Conservation (phyloP, 1,284 basidiomycete species). For the Fomes fomentarius region DNA sequence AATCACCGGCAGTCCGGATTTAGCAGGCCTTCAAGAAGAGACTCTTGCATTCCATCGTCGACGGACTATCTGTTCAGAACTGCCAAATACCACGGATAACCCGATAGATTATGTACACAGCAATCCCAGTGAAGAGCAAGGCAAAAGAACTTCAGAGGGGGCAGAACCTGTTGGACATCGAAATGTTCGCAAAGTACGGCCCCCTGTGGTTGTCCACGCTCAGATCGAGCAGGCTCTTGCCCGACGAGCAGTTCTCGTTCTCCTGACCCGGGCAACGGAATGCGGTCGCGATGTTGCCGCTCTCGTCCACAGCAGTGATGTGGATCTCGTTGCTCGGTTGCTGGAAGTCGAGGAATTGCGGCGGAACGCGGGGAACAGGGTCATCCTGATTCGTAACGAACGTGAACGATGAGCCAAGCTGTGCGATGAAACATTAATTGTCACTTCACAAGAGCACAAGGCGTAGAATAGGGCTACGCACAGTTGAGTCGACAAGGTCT, state of each 20-base stretch:
- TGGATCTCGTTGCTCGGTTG: slow-evolving; percentile 41
- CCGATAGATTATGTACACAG: too few relatives aligned
- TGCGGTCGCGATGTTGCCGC: slow-evolving; percentile 27
- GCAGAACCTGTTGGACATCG: slow-evolving; percentile 19
- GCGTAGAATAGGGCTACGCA: slow-evolving; percentile 14
- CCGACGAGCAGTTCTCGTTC: slow-evolving; percentile 30
- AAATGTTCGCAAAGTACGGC: slow-evolving; percentile 22
- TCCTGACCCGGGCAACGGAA: slow-evolving; percentile 34
- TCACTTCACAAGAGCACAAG: background rate
- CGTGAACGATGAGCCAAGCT: slow-evolving; percentile 30
- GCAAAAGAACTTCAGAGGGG: slow-evolving; percentile 1
- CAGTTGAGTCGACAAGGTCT: slow-evolving; percentile 43
- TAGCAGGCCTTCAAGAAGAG: background rate
- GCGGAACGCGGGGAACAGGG: slow-evolving; percentile 39
- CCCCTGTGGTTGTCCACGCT: slow-evolving; percentile 31
- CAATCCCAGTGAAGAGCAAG: background rate
- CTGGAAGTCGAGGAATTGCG: slow-evolving; percentile 36
- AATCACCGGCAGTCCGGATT: background rate
- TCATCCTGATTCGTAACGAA: slow-evolving; percentile 40
- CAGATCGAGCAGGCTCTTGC: slow-evolving; percentile 23
- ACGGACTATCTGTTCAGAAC: too few relatives aligned
- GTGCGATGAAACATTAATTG: background rate
- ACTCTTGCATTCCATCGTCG: too few relatives aligned
- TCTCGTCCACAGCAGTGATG: slow-evolving; percentile 34
- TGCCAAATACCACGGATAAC: too few relatives aligned